Evolutionary conservation across 2,329 filamentous ascomycete species (phyloP).

Genomic region (Phyllosticta capitalensis): DNA sequence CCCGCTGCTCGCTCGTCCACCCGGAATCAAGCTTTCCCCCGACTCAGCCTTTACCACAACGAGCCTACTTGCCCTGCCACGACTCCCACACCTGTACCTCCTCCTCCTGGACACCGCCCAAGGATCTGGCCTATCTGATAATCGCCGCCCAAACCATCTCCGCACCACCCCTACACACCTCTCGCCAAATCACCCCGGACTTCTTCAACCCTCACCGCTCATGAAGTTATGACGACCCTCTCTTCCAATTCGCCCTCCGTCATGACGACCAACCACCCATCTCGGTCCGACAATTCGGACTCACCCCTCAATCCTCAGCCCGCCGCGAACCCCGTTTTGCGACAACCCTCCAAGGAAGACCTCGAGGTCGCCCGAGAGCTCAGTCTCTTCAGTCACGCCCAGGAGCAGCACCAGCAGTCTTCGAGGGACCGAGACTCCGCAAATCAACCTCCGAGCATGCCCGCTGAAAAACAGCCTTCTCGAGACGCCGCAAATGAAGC

Average conservation of each 20-base stretch:
- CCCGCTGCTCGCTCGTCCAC: background rate
- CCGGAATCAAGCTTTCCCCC: background rate
- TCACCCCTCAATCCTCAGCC: background rate
- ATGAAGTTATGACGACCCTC: constrained; percentile 1
- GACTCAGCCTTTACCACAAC: background rate
- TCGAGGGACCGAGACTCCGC: constrained; percentile 14
- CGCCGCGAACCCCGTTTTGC: constrained; percentile 18
- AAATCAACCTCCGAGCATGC: constrained; percentile 11
- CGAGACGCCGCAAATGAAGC: background rate
- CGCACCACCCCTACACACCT: constrained; percentile 3
- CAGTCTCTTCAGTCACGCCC: constrained; percentile 34
- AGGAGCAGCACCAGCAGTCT: constrained; percentile 19
- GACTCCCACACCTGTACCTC: background rate
- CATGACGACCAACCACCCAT: constrained; percentile 1
- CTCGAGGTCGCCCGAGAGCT: constrained; percentile 41
- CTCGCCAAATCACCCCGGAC: background rate
- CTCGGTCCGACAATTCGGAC: background rate
- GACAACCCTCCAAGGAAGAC: constrained; percentile 40
- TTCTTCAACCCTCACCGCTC: background rate
- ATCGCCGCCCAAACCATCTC: constrained; percentile 10
- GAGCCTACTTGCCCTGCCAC: background rate
- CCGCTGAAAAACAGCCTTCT: constrained; percentile 19
- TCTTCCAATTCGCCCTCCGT: background rate
- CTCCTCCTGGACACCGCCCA: background rate
- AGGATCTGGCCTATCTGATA: constrained; percentile 8